Evolutionary conservation across 1,284 basidiomycete species (phyloP).

Genomic region (Microstroma glucosiphilum): DNA sequence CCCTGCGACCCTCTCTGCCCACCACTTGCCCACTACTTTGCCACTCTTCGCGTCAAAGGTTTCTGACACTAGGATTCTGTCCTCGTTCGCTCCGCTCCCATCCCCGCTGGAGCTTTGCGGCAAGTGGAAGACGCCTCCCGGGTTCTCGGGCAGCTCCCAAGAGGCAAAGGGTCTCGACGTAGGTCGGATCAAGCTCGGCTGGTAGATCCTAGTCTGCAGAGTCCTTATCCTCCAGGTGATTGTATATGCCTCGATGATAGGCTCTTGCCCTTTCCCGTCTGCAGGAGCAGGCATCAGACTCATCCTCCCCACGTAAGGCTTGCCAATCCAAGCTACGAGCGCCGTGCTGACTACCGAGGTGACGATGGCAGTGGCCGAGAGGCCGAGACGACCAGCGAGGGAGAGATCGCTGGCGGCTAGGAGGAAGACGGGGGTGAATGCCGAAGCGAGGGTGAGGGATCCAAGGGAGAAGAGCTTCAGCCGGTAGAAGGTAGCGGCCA

Average conservation of each 20-base stretch:
- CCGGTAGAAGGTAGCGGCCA: constrained; percentile 65
- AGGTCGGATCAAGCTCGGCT: constrained; percentile 65
- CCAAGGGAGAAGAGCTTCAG: constrained; percentile 76
- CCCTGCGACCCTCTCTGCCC: constrained; percentile 59
- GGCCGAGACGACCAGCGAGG: constrained; percentile 62
- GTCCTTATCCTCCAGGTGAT: constrained; percentile 61
- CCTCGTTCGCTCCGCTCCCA: neutral
- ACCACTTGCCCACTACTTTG: constrained; percentile 66
- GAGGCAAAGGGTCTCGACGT: constrained; percentile 69
- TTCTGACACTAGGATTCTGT: constrained; percentile 26
- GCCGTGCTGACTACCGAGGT: constrained; percentile 68
- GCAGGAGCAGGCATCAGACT: constrained; percentile 15
- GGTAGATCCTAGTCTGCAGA: constrained; percentile 65
- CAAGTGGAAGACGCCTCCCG: constrained; percentile 70
- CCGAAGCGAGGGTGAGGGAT: constrained; percentile 66
- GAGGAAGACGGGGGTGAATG: constrained; percentile 71
- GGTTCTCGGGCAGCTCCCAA: constrained; percentile 56
- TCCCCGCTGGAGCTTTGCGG: constrained; percentile 25
- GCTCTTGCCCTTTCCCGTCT: neutral
- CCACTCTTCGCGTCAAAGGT: constrained; percentile 55
- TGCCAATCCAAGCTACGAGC: constrained; percentile 66
- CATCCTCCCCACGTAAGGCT: constrained; percentile 58
- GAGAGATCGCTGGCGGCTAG: constrained; percentile 70
- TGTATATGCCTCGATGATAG: constrained; percentile 63
- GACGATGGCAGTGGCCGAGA: constrained; percentile 65